phyloP scores from a whole-genome alignment of 192 early-diverging fungal species.

The Glomus cerebriforme region DNA sequence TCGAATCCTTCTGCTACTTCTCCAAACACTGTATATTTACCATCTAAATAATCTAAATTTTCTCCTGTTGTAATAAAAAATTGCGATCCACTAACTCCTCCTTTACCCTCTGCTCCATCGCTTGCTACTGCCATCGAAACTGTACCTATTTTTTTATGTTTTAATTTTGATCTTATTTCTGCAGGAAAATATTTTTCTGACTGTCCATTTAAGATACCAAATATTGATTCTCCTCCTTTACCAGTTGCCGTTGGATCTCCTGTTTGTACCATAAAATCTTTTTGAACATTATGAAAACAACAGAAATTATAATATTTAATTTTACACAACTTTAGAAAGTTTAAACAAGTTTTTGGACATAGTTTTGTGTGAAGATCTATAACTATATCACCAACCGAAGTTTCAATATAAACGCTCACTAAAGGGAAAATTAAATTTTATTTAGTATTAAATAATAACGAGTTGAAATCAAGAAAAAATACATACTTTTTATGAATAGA shows the following conservation, averaged over 20 bases:
- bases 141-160: conserved; percentile 72
- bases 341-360: conserved; percentile 69
- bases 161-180: conserved; percentile 78
- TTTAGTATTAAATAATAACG: no score
- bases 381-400: conserved; percentile 86
- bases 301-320: conserved; percentile 85
- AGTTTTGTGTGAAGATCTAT: conserved; percentile 79
- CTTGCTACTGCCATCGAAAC: conserved; percentile 75
- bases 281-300: conserved; percentile 79
- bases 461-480: no score
- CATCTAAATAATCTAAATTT: conserved; percentile 78
- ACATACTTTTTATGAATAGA: no score
- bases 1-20: conserved; percentile 89
- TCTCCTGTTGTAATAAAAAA: conserved; percentile 83
- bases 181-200: conserved; percentile 70
- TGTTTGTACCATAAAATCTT: conserved; percentile 76
- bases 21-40: conserved; percentile 85
- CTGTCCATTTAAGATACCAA: conserved; percentile 64
- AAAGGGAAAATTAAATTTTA: not conserved
- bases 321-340: conserved; percentile 91
- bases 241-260: conserved; percentile 77
- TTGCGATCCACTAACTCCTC: conserved; percentile 74
- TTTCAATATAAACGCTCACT: conserved; percentile 79
- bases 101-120: conserved; percentile 38
- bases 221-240: conserved; percentile 70